Evolutionary conservation across 208 protist species (phyloP).

Genomic region (Wallacemonas collosoma): DNA sequence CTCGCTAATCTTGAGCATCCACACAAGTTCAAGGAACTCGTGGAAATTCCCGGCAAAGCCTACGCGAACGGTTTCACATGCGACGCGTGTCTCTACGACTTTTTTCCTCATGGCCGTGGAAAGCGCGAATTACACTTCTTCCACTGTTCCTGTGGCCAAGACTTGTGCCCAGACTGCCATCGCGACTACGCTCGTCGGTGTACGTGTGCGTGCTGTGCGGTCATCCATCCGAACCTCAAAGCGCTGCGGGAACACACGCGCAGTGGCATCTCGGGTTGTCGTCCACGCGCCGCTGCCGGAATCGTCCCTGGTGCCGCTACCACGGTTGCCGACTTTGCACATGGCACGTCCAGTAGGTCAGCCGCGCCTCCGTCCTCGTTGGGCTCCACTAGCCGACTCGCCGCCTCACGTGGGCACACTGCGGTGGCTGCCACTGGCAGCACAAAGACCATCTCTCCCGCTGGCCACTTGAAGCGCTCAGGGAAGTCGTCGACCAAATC

Average conservation of each 20-base stretch:
- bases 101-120: constrained; percentile 41
- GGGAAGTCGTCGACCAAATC: constrained; percentile 1
- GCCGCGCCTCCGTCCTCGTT: background rate
- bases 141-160: constrained; percentile 84
- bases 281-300: constrained; percentile 8
- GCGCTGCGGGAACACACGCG: constrained; percentile 62
- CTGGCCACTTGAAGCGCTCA: constrained; percentile 3
- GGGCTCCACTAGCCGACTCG: constrained; percentile 12
- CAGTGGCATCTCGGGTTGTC: constrained; percentile 4
- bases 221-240: constrained; percentile 60
- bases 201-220: constrained; percentile 68
- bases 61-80: constrained; percentile 87
- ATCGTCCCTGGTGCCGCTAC: background rate
- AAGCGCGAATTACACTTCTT: constrained; percentile 66
- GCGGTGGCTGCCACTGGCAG: background rate
- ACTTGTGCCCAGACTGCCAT: constrained; percentile 84
- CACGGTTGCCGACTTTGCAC: no score
- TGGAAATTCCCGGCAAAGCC: constrained; percentile 43
- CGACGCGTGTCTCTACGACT: constrained; percentile 84
- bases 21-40: constrained; percentile 70
- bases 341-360: background rate
- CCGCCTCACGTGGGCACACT: background rate
- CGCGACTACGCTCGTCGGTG: constrained; percentile 53
- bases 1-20: constrained; percentile 71
- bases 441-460: background rate